Conservation (phyloP, 805 yeast genomes). For the Saturnispora besseyi region DNA sequence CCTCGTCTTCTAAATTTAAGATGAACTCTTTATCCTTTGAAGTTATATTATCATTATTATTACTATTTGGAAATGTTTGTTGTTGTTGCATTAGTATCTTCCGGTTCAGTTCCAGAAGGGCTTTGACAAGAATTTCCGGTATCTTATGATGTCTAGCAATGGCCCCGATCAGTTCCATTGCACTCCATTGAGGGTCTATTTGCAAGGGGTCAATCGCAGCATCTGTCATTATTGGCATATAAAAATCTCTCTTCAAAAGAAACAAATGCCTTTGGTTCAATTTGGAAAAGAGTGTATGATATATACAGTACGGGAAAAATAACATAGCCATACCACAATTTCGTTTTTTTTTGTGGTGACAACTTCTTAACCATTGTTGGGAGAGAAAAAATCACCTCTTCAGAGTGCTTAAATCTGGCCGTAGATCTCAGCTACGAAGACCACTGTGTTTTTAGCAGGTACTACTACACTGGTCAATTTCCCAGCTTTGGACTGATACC, state of each 20-base stretch:
- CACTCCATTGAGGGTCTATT: neutral
- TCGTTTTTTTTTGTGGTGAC: neutral
- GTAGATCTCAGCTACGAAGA: no score
- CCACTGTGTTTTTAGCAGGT: neutral
- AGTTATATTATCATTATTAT: neutral
- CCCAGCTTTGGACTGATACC: neutral
- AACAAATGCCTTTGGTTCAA: neutral
- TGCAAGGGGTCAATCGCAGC: neutral
- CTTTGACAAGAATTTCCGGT: conserved; percentile 25
- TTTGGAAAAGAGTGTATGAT: conserved; percentile 1
- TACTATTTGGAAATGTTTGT: conserved; percentile 6
- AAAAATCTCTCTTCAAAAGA: neutral
- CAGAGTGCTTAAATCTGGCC: no score
- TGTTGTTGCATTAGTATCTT: conserved; percentile 6
- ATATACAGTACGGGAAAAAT: neutral
- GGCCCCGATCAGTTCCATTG: neutral
- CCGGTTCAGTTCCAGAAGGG: conserved; percentile 24
- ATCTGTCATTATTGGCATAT: neutral
- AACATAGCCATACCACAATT: conserved; percentile 1
- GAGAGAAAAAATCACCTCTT: no score
- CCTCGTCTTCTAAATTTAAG: conserved; percentile 38
- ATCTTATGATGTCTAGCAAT: conserved; percentile 19
- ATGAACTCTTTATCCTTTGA: conserved; percentile 39
- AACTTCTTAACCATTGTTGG: neutral
- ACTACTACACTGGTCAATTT: neutral